Base-by-base conservation (phyloP, 805 yeast species). In the Yamadazyma insecticola region DNA sequence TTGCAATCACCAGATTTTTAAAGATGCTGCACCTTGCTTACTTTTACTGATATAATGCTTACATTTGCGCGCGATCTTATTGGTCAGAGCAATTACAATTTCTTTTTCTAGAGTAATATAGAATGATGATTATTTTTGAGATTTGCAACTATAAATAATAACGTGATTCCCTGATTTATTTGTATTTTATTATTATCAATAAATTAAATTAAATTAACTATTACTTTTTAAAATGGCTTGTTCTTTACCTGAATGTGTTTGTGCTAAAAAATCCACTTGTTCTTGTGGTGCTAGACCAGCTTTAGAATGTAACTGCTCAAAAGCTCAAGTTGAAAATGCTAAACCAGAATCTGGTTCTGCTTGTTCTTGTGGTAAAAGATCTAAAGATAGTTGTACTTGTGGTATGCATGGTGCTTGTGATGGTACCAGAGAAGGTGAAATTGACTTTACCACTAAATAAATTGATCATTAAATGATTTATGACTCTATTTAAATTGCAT, bases 271-370 rank as follows among this genome's bases (percentile, higher is more conserved):
- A 42, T 78, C 81, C 42, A 73, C 74, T 42, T 76, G 82, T 59
- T 75, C 82, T 15, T 76, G 82, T 55, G 79, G 78, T 13, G 64
- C 70, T 34, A 67, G 67, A 41, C 76, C 81, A 22, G 82, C 81
- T 34, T 66, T 70, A 47, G 55, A 72, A 39, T 76, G 82, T 53
- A 63, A 55, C 56, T 76, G 82, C 60, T 57, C 60, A 33, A 67
- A 64, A 49, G 72, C 81, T 27, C 43, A 67, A 15, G 52, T 46
- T 28, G 82, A 76, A 57, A 76, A 76, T 50, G 68, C 58, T 32
- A 50, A 50, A 24, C 72, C 74, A 22, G 30, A 41, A 21, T 39
- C 67, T 17, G 51, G 54, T n/a, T 51, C 55, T 19, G 62, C 80
- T 22, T 76, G 82, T 57, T 65, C 78, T 12, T 76, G 82, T 47